Evolutionary conservation across 495 filamentous ascomycete genomes (phyloP), one percentile per base, ranked within the genome.

Genomic region (Penicillium egyptiacum): DNA sequence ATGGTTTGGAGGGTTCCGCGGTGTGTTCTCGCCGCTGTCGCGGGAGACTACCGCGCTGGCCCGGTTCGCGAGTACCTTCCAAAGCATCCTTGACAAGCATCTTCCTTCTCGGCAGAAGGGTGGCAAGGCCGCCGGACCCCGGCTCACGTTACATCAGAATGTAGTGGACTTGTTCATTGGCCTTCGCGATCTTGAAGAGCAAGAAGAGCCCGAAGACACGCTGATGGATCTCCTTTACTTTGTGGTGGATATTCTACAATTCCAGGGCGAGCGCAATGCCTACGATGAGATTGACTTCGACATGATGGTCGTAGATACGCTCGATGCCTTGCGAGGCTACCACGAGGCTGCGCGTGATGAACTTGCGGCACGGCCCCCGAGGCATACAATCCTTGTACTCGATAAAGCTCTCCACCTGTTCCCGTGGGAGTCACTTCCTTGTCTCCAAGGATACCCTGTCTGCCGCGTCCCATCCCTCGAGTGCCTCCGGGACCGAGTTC

Each of bases 211-310:
- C 2, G 91, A 96, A 51, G 94, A 98, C 60, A 83, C 86, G 0
- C 68, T 98, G 41, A 89, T 85, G 61, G 94, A 98, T 68, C 74
- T 98, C 46, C 80, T 98, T 1, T 96, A 96, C 70, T 98, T 97
- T 64, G 90, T 98, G 9, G 86, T 98, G 5, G 94, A 98, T 67
- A 92, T 98, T 48, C 75, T 98, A 26, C 95, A 98, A 71, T 98
- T 98, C 72, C 89, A 95, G 60, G 94, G 94, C 2, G 94, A 98
- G 72, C 83, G 86, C 30, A 98, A 98, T 70, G 94, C 95, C 2
- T 97, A 96, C 74, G 95, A 98, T 66, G 94, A 98, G 74, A 88
- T 98, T 63, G 92, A 98, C 68, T 93, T 96, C 61, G 94, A 98
- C 64, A 81, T 84, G 69, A 91, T 97, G 79, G 84, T 88, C 16